These are phyloP conservation scores for Pseudonitzschia multistriata DNA, from an alignment of 108 stramenopile species.

Conservation along the genomic window DNA sequence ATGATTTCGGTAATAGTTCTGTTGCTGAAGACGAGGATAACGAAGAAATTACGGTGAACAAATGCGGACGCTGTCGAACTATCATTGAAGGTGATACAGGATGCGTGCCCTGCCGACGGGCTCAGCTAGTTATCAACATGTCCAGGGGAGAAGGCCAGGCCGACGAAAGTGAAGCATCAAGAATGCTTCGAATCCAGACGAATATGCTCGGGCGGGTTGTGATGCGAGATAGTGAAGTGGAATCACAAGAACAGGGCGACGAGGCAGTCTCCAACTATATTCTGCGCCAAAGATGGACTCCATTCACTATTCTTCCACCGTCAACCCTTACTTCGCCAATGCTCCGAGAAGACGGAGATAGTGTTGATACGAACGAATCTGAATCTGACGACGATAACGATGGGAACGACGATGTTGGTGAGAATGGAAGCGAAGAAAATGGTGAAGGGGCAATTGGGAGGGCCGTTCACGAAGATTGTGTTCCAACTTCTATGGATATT, in stretches of 20 bases:
- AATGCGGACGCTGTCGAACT: slow-evolving; percentile 65
- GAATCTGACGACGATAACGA: background rate
- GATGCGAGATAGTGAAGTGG: slow-evolving; percentile 41
- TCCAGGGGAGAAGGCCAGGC: slow-evolving; percentile 36
- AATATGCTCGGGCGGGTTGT: slow-evolving; percentile 61
- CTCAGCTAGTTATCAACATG: slow-evolving; percentile 63
- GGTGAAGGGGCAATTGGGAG: no score
- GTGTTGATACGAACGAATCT: background rate
- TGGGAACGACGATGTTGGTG: slow-evolving; percentile 3
- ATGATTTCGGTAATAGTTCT: background rate
- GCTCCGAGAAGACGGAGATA: background rate
- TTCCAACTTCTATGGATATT: slow-evolving; percentile 19
- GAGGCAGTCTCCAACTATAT: slow-evolving; percentile 45
- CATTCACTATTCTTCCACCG: slow-evolving; percentile 62
- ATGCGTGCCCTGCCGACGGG: slow-evolving; percentile 64
- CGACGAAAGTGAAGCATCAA: slow-evolving; percentile 8
- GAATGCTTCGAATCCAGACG: slow-evolving; percentile 48
- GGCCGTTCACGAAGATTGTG: no score
- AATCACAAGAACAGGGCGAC: slow-evolving; percentile 39
- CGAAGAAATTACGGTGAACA: slow-evolving; percentile 30
- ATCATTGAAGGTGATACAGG: slow-evolving; percentile 51
- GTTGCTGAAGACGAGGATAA: slow-evolving; percentile 16
- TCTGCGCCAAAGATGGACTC: slow-evolving; percentile 61
- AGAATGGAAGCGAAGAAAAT: background rate
- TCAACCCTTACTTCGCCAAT: slow-evolving; percentile 39